A percentile compares a stretch with the other conserved stretches of the same genome.
These are phyloP conservation scores for Epichloe baconii DNA, from an alignment of 2,329 filamentous ascomycete genomes.

Conservation along the genomic window DNA sequence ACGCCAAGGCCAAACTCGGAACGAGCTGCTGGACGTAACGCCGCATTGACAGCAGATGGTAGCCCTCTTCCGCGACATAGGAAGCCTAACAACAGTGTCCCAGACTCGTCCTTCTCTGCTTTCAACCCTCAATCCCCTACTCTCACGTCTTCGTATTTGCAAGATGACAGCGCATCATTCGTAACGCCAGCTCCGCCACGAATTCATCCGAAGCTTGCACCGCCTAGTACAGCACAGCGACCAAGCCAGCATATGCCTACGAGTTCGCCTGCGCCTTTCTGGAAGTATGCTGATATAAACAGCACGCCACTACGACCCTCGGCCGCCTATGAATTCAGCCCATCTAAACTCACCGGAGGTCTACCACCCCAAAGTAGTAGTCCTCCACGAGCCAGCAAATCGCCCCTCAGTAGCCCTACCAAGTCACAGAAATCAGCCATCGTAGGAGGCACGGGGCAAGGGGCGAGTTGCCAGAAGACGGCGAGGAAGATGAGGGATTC, in stretches of 20 bases:
- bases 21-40: constrained; percentile 23
- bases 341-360: constrained; percentile 33
- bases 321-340: constrained; percentile 42
- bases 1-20: constrained; percentile 43
- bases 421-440: constrained; percentile 23
- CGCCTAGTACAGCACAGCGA: constrained; percentile 67
- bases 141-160: constrained; percentile 48
- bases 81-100: constrained; percentile 20
- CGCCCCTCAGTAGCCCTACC: constrained; percentile 40
- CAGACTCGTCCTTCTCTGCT: constrained; percentile 33
- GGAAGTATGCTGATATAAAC: constrained; percentile 69
- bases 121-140: constrained; percentile 46
- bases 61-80: constrained; percentile 48
- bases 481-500: constrained; percentile 39
- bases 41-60: constrained; percentile 37
- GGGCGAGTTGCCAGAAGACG: constrained; percentile 19
- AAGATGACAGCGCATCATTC: constrained; percentile 47
- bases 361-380: constrained; percentile 44
- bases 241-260: constrained; percentile 80
- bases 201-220: constrained; percentile 61
- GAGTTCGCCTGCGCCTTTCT: constrained; percentile 74
- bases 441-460: constrained; percentile 7
- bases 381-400: constrained; percentile 36
- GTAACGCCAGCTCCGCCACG: constrained; percentile 62
- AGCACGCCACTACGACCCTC: constrained; percentile 52